Evolutionary conservation across 2,329 filamentous ascomycete species (phyloP), one percentile per base, ranked within the genome.

Genomic region (Aureobasidium subglaciale): DNA sequence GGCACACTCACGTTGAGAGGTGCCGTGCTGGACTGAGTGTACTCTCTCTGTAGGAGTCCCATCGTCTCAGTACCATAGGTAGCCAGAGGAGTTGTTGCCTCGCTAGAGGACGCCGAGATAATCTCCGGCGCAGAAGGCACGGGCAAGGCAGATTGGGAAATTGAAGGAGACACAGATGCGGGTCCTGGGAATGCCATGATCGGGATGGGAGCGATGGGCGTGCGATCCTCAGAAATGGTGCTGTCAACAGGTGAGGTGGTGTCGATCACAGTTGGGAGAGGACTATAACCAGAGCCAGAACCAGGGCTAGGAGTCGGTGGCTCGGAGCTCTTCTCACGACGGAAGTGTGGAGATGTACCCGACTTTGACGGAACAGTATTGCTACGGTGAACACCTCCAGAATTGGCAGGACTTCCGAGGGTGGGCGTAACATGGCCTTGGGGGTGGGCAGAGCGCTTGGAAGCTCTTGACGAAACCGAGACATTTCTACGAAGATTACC

Each of bases 291-390:
- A 11, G 50, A 18, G 18, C 58, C 58, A 34, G 50, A 42, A 25
- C 58, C 58, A 10, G 63, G 57, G 32, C 59, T 74, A 9, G 78
- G 75, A 0, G 79, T 77, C 9, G 78, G 74, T 18, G 81, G 72
- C 29, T 80, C 76, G 4, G 78, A 76, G 34, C 77, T 72, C 63
- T 78, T 78, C 29, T 81, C 65, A 10, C 66, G 62, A 24, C 45
- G 24, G 63, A 90, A 87, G n/a, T 87, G 80, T 5, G 81, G 80
- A 1, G 84, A 79, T 37, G 82, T 76, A 91, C 82, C 83, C 7
- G 90, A 93, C 67, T 95, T 95, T 0, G 92, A 93, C 0, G 93
- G 93, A 13, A 97, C 78, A 3, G 93, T 99, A 67, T 97, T 97
- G 72, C 92, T 96, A 61, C 85, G 75, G 41, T 83, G 80, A 38